Conservation (phyloP, 345 rosid species). For the Eucalyptus marginata region DNA sequence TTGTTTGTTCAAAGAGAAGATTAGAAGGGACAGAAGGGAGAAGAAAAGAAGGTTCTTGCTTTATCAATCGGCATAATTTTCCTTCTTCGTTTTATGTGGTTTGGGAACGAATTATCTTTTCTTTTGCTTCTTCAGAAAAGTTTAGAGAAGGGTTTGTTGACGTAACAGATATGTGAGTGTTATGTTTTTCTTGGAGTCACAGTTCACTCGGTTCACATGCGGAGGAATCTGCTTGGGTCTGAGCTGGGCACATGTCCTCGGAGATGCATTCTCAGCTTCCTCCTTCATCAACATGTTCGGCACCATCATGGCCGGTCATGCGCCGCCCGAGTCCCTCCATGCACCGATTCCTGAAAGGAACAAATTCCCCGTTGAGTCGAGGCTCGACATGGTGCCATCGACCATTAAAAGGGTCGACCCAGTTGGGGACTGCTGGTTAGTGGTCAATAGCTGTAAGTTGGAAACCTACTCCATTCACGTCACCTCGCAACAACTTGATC, state of each 20-base stretch:
- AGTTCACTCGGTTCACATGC: constrained; percentile 64
- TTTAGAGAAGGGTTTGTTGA: not conserved
- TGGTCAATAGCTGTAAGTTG: constrained; percentile 12
- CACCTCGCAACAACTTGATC: constrained; percentile 14
- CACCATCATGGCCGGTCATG: constrained; percentile 10
- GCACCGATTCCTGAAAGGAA: not conserved
- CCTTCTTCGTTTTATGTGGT: not conserved
- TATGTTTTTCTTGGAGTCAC: not conserved
- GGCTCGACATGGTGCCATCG: not conserved
- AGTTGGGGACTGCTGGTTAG: constrained; percentile 43
- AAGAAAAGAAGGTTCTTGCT: not conserved
- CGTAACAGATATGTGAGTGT: not conserved
- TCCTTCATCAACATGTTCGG: constrained; percentile 40
- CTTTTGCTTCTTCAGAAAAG: not conserved
- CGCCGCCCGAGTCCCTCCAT: constrained; percentile 6
- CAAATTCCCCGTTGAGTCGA: not conserved
- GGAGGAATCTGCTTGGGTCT: constrained; percentile 61
- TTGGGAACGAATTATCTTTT: not conserved
- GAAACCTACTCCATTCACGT: constrained; percentile 13
- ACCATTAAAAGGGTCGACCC: constrained; percentile 26
- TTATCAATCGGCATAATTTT: not conserved
- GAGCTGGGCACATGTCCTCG: constrained; percentile 80
- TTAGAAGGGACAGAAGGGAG: not conserved
- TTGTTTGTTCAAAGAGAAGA: not conserved
- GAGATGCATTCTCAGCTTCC: constrained; percentile 48